phyloP scores from a whole-genome alignment of 2,329 filamentous ascomycete genomes.

The Fusarium ramigenum region DNA sequence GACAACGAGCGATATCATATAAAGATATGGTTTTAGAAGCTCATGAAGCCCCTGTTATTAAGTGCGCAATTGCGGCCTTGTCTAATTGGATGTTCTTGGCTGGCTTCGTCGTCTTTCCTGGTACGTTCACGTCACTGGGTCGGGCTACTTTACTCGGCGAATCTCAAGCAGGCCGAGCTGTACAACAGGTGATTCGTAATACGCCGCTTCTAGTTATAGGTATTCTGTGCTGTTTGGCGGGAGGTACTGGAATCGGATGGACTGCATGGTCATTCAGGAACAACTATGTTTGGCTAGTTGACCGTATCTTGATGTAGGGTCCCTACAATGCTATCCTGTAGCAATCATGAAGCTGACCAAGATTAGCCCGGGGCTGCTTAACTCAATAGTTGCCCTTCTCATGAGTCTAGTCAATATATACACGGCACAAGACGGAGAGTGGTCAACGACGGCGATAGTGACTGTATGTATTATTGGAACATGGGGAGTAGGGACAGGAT shows the following conservation, averaged over 20 bases:
- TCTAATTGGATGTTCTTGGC: not conserved
- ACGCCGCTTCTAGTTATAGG: not conserved
- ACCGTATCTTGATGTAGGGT: not conserved
- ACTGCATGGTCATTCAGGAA: not conserved
- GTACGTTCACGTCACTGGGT: not conserved
- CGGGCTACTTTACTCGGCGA: not conserved
- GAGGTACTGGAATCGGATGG: not conserved
- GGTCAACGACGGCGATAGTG: not conserved
- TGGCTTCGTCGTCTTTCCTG: not conserved
- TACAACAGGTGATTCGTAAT: not conserved
- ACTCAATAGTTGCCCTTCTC: not conserved
- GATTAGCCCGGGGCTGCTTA: not conserved
- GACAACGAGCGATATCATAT: not conserved
- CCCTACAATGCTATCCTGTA: accelerated
- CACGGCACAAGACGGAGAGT: not conserved
- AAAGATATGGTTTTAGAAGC: not conserved
- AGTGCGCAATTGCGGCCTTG: not conserved
- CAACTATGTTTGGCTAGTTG: not conserved
- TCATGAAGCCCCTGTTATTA: not conserved
- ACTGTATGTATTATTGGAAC: not conserved
- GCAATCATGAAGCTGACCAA: not conserved
- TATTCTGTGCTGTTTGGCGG: not conserved
- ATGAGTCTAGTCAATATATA: not conserved
- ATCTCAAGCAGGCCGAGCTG: not conserved
- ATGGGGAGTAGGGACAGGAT: not conserved